Conservation (phyloP, 2,329 filamentous ascomycete species). For the Onygena corvina region DNA sequence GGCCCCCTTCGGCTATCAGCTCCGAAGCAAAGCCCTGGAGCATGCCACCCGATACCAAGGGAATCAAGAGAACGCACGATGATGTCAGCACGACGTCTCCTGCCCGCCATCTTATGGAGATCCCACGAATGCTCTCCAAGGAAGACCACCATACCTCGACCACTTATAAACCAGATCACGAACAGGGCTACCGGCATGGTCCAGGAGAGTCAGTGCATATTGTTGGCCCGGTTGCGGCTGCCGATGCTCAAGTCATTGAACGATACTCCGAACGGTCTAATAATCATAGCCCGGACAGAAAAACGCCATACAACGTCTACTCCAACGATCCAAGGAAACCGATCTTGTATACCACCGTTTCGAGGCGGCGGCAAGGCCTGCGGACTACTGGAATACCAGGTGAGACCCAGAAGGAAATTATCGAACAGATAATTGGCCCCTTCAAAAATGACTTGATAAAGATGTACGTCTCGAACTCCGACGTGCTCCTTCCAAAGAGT, state of each 20-base stretch:
- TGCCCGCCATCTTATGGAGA: slow-evolving; percentile 6
- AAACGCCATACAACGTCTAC: slow-evolving; percentile 40
- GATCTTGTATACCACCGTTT: slow-evolving; percentile 39
- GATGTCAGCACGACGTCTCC: slow-evolving; percentile 5
- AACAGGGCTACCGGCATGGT: slow-evolving; percentile 9
- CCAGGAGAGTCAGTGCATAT: slow-evolving; percentile 40
- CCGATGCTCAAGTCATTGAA: slow-evolving; percentile 50
- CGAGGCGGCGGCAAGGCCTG: slow-evolving; percentile 39
- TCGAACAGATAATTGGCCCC: slow-evolving; percentile 49
- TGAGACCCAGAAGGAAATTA: slow-evolving; percentile 42
- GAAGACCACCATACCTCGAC: not conserved
- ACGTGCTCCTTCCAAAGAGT: slow-evolving; percentile 8
- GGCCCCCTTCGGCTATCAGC: slow-evolving; percentile 17
- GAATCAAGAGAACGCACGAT: slow-evolving; percentile 12
- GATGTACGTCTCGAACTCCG: slow-evolving; percentile 32
- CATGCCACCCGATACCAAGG: slow-evolving; percentile 7
- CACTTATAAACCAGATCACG: slow-evolving; percentile 1
- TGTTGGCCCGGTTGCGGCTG: slow-evolving; percentile 47
- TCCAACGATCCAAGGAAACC: slow-evolving; percentile 37
- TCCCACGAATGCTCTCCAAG: slow-evolving; percentile 1
- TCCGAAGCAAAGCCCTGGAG: slow-evolving; percentile 9
- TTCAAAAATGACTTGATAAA: slow-evolving; percentile 41
- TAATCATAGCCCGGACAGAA: slow-evolving; percentile 27
- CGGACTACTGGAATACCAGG: slow-evolving; percentile 33
- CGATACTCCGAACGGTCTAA: slow-evolving; percentile 38